Base-by-base conservation (phyloP, 257 asterid genomes). In the Solanum corneliomulleri region DNA sequence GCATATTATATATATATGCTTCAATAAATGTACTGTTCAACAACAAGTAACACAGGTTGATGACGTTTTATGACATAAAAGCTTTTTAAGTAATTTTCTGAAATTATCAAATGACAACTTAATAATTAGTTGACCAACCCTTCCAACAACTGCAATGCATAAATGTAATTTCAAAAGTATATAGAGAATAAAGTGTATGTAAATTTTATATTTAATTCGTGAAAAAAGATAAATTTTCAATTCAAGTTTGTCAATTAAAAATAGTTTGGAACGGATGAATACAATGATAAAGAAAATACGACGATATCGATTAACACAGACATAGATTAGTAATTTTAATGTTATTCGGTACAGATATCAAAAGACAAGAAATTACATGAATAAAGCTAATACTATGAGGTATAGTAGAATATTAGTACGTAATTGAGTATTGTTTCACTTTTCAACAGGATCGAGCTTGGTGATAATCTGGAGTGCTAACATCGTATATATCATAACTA, bases 1-100 rank as follows among this genome's bases (percentile, higher is more conserved):
- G 2, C 4, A 44, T 27, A 25, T 1, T 75, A 31, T 31, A 31
- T 31, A 31, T 15, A 47, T 33, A 20, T 71, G 39, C 60, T 42
- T 4, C 56, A 75, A 75, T 75, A 23, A 25, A 16, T 45, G n/a
- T 35, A 11, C 18, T 29, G 85, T 13, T 45, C 44, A 47, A 72
- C 27, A 80, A 16, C 27, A 47, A 47, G 15, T 11, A 80, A 9
- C 25, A 47, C 44, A 80, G 25, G 44, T 29, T 80, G 68, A 47
- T 80, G 85, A 80, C 85, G 85, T 47, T 80, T 80, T 47, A 20
- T 80, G 85, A 47, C 85, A 44, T 25, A 45, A 49, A 27, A 27
- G 66, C 41, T 78, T 25, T 37, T 77, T 27, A 25, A 25, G 41
- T 68, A 68, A 27, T 45, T 78, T 78, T 45, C 42, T 9, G 84